Evolutionary conservation across 164 flowering plant genomes (phyloP).

Genomic region (Stephania japonica): DNA sequence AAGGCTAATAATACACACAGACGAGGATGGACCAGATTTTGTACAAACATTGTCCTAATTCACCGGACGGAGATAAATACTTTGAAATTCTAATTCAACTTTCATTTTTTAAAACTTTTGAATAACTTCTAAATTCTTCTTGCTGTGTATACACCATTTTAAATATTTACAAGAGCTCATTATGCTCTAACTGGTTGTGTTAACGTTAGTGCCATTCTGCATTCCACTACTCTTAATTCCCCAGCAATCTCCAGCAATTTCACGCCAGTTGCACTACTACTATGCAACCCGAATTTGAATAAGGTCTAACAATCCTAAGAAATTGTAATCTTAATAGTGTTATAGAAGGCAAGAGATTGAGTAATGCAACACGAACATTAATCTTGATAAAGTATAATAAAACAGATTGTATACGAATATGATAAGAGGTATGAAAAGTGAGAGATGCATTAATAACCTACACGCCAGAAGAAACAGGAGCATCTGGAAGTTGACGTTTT

Average conservation of each 20-base stretch:
- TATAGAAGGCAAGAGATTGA: too few relatives aligned
- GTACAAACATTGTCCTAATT: too few relatives aligned
- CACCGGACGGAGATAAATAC: too few relatives aligned
- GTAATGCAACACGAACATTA: background rate
- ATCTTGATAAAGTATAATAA: background rate
- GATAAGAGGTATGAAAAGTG: background rate
- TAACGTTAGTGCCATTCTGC: background rate
- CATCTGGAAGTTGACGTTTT: conserved; percentile 77
- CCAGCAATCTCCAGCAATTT: background rate
- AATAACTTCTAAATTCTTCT: too few relatives aligned
- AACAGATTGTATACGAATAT: background rate
- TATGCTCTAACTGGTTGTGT: background rate
- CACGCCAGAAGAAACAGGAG: conserved; percentile 68
- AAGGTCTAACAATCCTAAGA: background rate
- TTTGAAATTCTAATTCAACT: background rate
- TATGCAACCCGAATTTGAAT: background rate
- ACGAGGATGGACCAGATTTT: too few relatives aligned
- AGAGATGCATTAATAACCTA: conserved; percentile 27
- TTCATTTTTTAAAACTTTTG: background rate
- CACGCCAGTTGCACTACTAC: background rate
- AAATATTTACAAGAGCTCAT: background rate
- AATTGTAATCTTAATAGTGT: too few relatives aligned
- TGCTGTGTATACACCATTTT: background rate
- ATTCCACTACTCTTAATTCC: background rate
- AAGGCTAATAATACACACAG: too few relatives aligned